Conservation (phyloP, 1,284 basidiomycete genomes). For the Mrakiaceae sp. region DNA sequence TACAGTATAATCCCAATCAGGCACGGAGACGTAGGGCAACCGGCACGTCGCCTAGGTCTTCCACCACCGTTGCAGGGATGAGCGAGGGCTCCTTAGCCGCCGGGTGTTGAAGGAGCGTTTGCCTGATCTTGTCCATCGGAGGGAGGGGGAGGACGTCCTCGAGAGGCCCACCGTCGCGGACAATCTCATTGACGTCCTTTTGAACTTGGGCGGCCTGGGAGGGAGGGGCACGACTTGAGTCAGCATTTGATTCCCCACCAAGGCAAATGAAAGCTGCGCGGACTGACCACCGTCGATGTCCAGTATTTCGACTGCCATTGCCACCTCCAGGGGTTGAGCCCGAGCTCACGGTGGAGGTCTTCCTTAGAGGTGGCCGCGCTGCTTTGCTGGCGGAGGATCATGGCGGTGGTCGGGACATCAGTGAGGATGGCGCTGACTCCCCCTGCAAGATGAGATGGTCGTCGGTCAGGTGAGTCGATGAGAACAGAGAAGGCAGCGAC, state of each 20-base stretch:
- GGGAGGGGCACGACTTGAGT: too few relatives aligned
- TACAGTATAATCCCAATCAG: too few relatives aligned
- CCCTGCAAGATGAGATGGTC: neutral
- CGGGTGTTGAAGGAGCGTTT: too few relatives aligned
- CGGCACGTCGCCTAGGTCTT: too few relatives aligned
- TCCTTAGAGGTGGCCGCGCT: constrained; percentile 29
- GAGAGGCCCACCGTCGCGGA: constrained; percentile 2
- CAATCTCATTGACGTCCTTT: neutral
- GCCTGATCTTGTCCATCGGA: too few relatives aligned
- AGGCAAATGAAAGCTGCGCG: too few relatives aligned
- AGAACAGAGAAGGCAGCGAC: neutral
- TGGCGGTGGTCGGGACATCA: neutral
- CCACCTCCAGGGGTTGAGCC: neutral
- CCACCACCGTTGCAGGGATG: too few relatives aligned
- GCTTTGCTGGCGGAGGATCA: too few relatives aligned
- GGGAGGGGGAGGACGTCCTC: constrained; percentile 2
- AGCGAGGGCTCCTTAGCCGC: too few relatives aligned
- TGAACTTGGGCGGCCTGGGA: neutral
- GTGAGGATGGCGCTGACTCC: constrained; percentile 7
- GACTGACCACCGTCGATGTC: constrained; percentile 34
- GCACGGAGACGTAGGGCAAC: too few relatives aligned
- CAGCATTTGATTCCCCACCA: neutral
- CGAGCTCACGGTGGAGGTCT: constrained; percentile 44
- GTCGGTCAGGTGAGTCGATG: neutral
- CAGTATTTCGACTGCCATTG: constrained; percentile 24